A percentile compares a stretch with the other conserved stretches of the same genome.
Conservation (phyloP, 345 rosid genomes). For the Nasturtium officinale region DNA sequence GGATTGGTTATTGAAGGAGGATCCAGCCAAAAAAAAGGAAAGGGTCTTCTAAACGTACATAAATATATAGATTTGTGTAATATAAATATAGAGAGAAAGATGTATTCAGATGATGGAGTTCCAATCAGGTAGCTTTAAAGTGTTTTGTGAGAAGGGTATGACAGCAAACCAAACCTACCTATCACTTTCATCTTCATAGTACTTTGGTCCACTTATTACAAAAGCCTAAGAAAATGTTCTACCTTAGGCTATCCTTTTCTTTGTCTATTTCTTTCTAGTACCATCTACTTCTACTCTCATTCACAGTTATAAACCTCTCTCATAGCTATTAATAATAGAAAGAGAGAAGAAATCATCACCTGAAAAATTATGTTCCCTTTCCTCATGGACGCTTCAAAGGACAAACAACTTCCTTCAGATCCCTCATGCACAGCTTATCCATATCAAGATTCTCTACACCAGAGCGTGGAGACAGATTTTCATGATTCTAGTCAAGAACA, state of each 20-base stretch:
- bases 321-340: conserved; percentile 9
- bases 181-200: conserved; percentile 38
- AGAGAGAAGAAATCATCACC: conserved; percentile 32
- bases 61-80: neutral
- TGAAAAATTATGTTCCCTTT: neutral
- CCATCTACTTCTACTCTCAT: conserved; percentile 44
- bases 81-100: neutral
- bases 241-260: conserved; percentile 27
- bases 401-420: neutral
- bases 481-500: conserved; percentile 36
- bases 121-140: conserved; percentile 40
- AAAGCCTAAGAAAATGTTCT: conserved; percentile 21
- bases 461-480: conserved; percentile 14
- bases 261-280: conserved; percentile 44
- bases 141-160: conserved; percentile 36
- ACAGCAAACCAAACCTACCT: conserved; percentile 45
- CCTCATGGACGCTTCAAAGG: conserved; percentile 48
- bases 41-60: conserved; percentile 8
- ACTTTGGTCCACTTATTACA: conserved; percentile 38
- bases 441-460: conserved; percentile 27
- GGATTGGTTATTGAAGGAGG: conserved; percentile 6
- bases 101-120: conserved; percentile 29
- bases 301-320: conserved; percentile 22
- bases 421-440: conserved; percentile 14
- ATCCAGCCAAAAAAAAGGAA: conserved; percentile 32